phyloP scores from a whole-genome alignment of 352 stramenopile species.

The Phytophthora pseudosyringae region DNA sequence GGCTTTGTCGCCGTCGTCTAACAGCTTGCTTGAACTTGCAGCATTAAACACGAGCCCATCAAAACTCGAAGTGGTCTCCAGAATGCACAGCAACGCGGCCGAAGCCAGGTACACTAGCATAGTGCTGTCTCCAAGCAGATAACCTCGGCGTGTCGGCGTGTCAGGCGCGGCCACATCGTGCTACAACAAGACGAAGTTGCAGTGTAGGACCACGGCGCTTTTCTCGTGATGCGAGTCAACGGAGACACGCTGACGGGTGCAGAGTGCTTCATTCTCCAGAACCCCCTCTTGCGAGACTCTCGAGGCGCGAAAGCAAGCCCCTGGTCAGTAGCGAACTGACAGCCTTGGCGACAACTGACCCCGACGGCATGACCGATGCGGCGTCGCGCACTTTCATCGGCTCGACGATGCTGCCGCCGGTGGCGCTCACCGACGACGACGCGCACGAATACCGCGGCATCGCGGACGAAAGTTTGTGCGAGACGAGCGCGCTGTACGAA shows the following conservation, averaged over 20 bases:
- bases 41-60: neutral
- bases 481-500: slow-evolving; percentile 51
- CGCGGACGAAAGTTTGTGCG: slow-evolving; percentile 41
- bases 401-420: slow-evolving; percentile 26
- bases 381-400: slow-evolving; percentile 19
- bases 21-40: neutral
- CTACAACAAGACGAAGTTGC: slow-evolving; percentile 13
- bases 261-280: slow-evolving; percentile 8
- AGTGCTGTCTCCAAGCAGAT: slow-evolving; percentile 6
- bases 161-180: slow-evolving; percentile 2
- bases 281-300: neutral
- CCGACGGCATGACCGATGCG: slow-evolving; percentile 6
- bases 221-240: slow-evolving; percentile 3
- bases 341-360: neutral
- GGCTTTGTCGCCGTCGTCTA: neutral
- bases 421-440: slow-evolving; percentile 41
- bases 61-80: slow-evolving; percentile 5
- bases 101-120: neutral
- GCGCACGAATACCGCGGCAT: slow-evolving; percentile 40
- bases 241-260: slow-evolving; percentile 8
- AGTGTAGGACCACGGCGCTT: slow-evolving; percentile 12
- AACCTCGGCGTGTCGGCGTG: neutral
- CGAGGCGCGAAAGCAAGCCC: slow-evolving; percentile 8
- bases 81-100: neutral
- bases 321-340: neutral